A percentile compares a stretch with the other conserved stretches of the same genome.
These are phyloP conservation scores for Acanthamoeba comandoni DNA, from an alignment of 208 protist species.

Conservation along the genomic window DNA sequence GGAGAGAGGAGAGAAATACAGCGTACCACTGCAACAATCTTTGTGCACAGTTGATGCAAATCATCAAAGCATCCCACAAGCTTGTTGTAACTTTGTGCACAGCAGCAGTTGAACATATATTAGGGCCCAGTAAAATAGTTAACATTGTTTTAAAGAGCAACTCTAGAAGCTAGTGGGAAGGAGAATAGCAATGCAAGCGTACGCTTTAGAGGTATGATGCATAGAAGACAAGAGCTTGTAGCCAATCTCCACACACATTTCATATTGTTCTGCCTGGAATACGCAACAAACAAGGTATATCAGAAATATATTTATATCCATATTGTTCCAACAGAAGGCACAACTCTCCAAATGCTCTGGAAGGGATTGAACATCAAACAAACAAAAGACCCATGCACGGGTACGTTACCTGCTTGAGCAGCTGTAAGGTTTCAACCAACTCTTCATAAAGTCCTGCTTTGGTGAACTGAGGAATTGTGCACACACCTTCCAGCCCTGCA, in stretches of 20 bases:
- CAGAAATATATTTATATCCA: no score
- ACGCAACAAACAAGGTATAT: no score
- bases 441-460: slow-evolving; percentile 16
- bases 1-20: neutral
- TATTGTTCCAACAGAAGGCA: no score
- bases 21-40: slow-evolving; percentile 31
- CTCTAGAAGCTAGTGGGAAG: no score
- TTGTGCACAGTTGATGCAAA: neutral
- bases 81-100: slow-evolving; percentile 24
- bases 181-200: no score
- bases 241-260: slow-evolving; percentile 49
- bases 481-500: slow-evolving; percentile 32
- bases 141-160: no score
- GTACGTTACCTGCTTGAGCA: slow-evolving; percentile 51
- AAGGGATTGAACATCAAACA: neutral
- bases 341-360: neutral
- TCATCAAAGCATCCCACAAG: slow-evolving; percentile 46
- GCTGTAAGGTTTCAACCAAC: neutral
- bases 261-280: slow-evolving; percentile 3
- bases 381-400: no score
- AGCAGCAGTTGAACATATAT: no score
- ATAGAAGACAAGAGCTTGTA: slow-evolving; percentile 26
- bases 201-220: no score
- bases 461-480: slow-evolving; percentile 57
- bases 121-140: no score